Evolutionary conservation across 2,329 filamentous ascomycete genomes (phyloP).

Genomic region (Seiridium unicorne): DNA sequence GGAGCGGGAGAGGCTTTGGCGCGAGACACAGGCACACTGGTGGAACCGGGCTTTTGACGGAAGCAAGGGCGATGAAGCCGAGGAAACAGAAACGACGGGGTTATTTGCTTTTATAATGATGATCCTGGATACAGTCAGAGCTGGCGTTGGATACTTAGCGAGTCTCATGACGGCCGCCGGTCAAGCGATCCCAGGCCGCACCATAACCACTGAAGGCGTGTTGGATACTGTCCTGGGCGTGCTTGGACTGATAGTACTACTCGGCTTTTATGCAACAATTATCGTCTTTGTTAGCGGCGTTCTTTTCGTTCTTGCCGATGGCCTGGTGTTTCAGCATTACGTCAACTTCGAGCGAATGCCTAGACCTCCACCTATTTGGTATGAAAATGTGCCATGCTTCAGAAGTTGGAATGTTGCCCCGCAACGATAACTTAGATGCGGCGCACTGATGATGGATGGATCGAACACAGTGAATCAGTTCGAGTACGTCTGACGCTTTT

Average conservation of each 20-base stretch:
- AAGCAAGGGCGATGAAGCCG: background rate
- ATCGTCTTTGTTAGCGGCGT: background rate
- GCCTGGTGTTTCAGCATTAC: background rate
- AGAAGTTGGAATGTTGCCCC: background rate
- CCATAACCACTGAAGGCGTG: background rate
- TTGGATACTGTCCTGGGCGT: background rate
- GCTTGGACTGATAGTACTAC: background rate
- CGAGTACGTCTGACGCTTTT: no score
- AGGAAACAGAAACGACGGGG: background rate
- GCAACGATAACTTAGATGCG: no score
- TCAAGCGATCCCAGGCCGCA: background rate
- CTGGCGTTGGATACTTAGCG: no score
- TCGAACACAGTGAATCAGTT: no score
- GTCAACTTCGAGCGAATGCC: background rate
- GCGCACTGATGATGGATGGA: no score
- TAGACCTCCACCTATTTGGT: background rate
- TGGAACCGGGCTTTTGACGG: background rate
- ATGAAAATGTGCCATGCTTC: background rate
- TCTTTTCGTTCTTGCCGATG: background rate
- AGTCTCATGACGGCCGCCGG: no score
- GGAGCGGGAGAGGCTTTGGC: background rate
- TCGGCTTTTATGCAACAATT: background rate
- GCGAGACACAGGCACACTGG: background rate
- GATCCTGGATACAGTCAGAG: no score
- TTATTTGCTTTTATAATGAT: background rate